phyloP scores from a whole-genome alignment of 768 basidiomycete genomes.

The Scleroderma bovista region DNA sequence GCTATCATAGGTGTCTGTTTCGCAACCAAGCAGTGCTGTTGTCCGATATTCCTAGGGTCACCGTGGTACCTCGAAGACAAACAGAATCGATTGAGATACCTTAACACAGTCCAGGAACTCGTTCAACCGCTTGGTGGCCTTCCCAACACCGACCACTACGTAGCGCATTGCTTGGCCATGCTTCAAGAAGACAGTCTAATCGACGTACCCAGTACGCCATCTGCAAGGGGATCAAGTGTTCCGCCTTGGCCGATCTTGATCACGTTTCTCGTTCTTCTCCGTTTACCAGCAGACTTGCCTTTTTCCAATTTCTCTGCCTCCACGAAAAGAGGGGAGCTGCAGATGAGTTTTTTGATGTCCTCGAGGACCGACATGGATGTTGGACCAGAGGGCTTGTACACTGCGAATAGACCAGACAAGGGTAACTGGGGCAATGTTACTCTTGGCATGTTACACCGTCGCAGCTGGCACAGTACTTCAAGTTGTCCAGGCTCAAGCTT shows the following conservation, averaged over 20 bases:
- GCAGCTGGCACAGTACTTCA: no score
- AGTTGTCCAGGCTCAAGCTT: no score
- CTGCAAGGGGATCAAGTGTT: conserved; percentile 93
- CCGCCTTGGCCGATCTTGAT: conserved; percentile 92
- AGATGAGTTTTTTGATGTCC: conserved; percentile 74
- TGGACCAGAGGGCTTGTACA: conserved; percentile 89
- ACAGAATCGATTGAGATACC: conserved; percentile 36
- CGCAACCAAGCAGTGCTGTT: conserved; percentile 86
- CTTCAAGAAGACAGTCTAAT: not conserved
- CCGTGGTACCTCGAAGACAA: conserved; percentile 13
- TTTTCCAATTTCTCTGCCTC: conserved; percentile 52
- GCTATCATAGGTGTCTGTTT: conserved; percentile 92
- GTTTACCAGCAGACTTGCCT: conserved; percentile 37
- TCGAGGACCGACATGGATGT: conserved; percentile 90
- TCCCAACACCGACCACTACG: conserved; percentile 82
- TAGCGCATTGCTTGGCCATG: no score
- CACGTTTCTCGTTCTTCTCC: conserved; percentile 33
- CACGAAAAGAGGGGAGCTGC: conserved; percentile 72
- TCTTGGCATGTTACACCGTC: conserved; percentile 83
- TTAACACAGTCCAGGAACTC: conserved; percentile 88
- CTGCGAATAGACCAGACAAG: conserved; percentile 77
- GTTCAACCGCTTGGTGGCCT: conserved; percentile 81
- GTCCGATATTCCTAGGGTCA: conserved; percentile 77
- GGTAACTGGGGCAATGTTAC: conserved; percentile 47
- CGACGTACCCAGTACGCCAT: conserved; percentile 81